These are phyloP conservation scores for Neurospora tetrasperma DNA, from an alignment of 495 filamentous ascomycete genomes.

Conservation along the genomic window DNA sequence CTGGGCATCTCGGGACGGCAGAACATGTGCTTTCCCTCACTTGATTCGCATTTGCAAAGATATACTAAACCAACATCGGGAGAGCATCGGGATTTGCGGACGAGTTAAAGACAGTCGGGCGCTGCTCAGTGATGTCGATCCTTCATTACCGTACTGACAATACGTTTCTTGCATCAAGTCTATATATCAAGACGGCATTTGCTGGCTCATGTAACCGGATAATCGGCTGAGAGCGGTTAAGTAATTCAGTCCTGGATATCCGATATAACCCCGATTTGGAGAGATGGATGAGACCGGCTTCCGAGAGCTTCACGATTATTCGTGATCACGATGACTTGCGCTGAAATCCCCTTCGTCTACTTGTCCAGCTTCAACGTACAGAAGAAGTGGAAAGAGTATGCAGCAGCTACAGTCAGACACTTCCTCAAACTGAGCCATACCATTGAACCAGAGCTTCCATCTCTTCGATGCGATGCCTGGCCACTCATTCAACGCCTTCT, in stretches of 20 bases:
- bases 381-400: background rate
- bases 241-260: background rate
- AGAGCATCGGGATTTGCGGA: background rate
- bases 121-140: background rate
- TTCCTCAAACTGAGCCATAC: background rate
- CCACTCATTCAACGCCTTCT: background rate
- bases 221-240: background rate
- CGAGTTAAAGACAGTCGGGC: background rate
- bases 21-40: background rate
- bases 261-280: background rate
- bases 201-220: background rate
- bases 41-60: background rate
- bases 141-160: background rate
- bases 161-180: background rate
- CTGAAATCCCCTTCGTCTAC: background rate
- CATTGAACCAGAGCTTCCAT: background rate
- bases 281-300: background rate
- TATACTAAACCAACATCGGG: background rate
- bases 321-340: background rate
- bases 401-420: background rate
- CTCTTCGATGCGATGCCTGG: background rate
- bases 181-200: background rate
- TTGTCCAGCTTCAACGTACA: background rate
- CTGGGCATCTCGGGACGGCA: background rate
- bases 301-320: background rate